A percentile compares a stretch with the other conserved stretches of the same genome.
These are phyloP conservation scores for Clonostachys solani DNA, from an alignment of 2,329 filamentous ascomycete genomes.

Conservation along the genomic window DNA sequence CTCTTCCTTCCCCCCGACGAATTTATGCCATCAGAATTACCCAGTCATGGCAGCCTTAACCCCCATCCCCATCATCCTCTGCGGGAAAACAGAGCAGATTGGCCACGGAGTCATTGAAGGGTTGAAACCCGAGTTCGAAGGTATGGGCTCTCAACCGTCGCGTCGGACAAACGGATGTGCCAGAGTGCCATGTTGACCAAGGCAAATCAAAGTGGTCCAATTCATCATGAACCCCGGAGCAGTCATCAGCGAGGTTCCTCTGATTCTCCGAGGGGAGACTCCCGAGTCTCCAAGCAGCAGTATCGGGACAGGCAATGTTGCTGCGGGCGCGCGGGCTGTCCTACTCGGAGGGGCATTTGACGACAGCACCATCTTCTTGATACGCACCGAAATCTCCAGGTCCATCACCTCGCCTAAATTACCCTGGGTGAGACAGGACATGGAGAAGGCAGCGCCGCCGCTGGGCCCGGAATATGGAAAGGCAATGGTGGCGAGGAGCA, in stretches of 20 bases:
- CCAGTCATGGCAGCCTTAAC: too few species aligned
- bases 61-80: constrained; percentile 12
- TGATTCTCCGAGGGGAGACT: constrained; percentile 8
- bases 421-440: constrained; percentile 15
- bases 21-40: too few species aligned
- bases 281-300: constrained; percentile 6
- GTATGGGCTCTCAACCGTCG: constrained; percentile 4
- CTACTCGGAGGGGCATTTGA: constrained; percentile 14
- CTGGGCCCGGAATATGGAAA: constrained; percentile 17
- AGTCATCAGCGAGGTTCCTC: constrained; percentile 11
- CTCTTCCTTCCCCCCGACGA: too few species aligned
- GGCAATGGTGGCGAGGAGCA: constrained; percentile 14
- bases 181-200: neutral
- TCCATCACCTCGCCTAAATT: constrained; percentile 1
- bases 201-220: constrained; percentile 10
- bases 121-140: constrained; percentile 16
- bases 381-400: constrained; percentile 2
- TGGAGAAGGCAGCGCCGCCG: constrained; percentile 11
- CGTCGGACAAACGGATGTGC: neutral
- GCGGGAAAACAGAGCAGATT: constrained; percentile 13
- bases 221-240: constrained; percentile 10
- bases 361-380: constrained; percentile 6
- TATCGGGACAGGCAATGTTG: constrained; percentile 9
- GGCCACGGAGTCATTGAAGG: constrained; percentile 12
- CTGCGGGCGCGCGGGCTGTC: constrained; percentile 7